phyloP scores from a whole-genome alignment of 305 asterid genomes.

The Rubia tinctorum region DNA sequence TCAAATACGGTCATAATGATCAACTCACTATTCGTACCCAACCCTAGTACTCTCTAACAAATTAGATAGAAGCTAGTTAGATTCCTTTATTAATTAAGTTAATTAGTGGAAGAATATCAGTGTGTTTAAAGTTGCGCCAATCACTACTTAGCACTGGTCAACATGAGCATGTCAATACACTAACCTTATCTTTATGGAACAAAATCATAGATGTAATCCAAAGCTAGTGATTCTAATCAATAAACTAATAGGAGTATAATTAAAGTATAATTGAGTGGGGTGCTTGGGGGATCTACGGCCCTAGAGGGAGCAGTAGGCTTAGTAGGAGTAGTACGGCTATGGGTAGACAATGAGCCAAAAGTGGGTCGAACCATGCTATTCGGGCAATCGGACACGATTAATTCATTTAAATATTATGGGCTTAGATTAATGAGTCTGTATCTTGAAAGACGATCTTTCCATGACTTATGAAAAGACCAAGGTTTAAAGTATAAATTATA shows the following conservation, averaged over 20 bases:
- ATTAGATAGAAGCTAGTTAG: not conserved
- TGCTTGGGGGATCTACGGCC: constrained; percentile 32
- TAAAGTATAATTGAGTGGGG: constrained; percentile 18
- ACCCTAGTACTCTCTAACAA: not conserved
- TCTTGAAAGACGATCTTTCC: too few relatives aligned
- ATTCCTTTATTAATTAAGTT: not conserved
- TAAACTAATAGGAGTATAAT: not conserved
- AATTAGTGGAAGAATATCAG: constrained; percentile 31
- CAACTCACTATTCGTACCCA: not conserved
- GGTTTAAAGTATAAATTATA: too few relatives aligned
- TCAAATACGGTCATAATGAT: not conserved
- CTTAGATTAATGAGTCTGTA: too few relatives aligned
- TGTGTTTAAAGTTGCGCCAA: constrained; percentile 14
- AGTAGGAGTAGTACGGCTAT: constrained; percentile 8
- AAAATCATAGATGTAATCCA: constrained; percentile 7
- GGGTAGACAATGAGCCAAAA: constrained; percentile 26
- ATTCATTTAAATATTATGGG: too few relatives aligned
- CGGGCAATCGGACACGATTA: constrained; percentile 8
- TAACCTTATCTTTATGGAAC: constrained; percentile 31
- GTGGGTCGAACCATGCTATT: constrained; percentile 10
- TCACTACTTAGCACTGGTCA: not conserved
- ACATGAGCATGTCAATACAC: constrained; percentile 31
- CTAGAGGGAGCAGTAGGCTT: constrained; percentile 8
- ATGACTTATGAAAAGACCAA: too few relatives aligned
- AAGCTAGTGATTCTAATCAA: not conserved